Evolutionary conservation across 2,329 filamentous ascomycete genomes (phyloP).

Genomic region (Penicillium palitans): DNA sequence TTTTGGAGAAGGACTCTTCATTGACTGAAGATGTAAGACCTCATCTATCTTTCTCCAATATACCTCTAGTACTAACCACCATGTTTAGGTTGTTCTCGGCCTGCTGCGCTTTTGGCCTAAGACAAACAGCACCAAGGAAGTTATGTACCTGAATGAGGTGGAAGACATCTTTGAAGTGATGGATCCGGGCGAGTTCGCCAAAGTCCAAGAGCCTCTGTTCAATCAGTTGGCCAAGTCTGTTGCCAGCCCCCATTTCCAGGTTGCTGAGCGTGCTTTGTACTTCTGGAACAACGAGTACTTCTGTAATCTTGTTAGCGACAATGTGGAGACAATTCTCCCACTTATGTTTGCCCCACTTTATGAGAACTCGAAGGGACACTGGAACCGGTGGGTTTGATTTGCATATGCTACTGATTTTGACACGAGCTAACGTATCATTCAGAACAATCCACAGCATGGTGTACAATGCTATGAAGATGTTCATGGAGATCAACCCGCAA

Average conservation of each 20-base stretch:
- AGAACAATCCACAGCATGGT: slow-evolving; percentile 99
- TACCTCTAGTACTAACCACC: background rate
- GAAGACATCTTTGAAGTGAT: slow-evolving; percentile 99
- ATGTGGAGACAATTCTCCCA: slow-evolving; percentile 95
- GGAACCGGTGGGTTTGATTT: slow-evolving; percentile 74
- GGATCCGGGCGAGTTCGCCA: slow-evolving; percentile 97
- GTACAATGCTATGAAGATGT: slow-evolving; percentile 99
- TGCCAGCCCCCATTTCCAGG: slow-evolving; percentile 97
- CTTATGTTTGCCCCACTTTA: slow-evolving; percentile 99
- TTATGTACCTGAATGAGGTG: slow-evolving; percentile 99
- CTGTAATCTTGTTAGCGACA: slow-evolving; percentile 98
- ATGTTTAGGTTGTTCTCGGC: slow-evolving; percentile 79
- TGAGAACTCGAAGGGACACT: slow-evolving; percentile 98
- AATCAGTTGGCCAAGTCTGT: slow-evolving; percentile 97
- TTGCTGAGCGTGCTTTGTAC: slow-evolving; percentile 93
- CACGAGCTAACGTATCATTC: slow-evolving; percentile 27
- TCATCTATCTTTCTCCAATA: slow-evolving; percentile 4
- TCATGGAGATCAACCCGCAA: slow-evolving; percentile 99
- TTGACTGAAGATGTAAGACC: slow-evolving; percentile 84
- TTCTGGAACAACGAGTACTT: slow-evolving; percentile 99
- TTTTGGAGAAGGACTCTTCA: slow-evolving; percentile 94
- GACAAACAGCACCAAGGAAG: slow-evolving; percentile 98
- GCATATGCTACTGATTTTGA: background rate
- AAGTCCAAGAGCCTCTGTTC: slow-evolving; percentile 96
- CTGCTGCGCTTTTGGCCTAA: slow-evolving; percentile 98